Percentiles rank a stretch among this genome's conserved stretches.
Conservation (phyloP, 257 asterid genomes). For the Phtheirospermum japonicum region DNA sequence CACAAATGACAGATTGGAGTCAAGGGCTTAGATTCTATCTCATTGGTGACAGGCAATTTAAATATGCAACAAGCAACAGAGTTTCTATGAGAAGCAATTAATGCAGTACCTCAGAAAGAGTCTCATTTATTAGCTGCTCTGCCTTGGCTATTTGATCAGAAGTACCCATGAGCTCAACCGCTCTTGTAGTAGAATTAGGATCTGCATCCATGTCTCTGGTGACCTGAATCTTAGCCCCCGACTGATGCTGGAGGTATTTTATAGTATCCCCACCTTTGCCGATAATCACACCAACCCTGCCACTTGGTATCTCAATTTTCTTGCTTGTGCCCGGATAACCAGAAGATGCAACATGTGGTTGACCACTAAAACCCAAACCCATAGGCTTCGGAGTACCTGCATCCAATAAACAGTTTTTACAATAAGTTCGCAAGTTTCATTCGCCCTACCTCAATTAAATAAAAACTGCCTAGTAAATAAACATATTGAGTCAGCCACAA, state of each 20-base stretch:
- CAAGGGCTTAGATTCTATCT: neutral
- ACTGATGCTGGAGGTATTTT: constrained; percentile 72
- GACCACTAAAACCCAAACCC: constrained; percentile 34
- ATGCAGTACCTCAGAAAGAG: constrained; percentile 61
- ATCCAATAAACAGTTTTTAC: neutral
- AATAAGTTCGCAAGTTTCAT: neutral
- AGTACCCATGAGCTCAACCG: constrained; percentile 74
- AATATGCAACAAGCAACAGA: neutral
- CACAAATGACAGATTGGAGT: neutral
- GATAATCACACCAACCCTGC: constrained; percentile 85
- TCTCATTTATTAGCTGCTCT: constrained; percentile 64
- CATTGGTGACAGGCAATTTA: neutral
- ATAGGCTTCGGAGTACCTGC: constrained; percentile 44
- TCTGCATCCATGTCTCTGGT: constrained; percentile 84
- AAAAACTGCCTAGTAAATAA: neutral
- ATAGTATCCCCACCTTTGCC: constrained; percentile 96
- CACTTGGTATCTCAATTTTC: constrained; percentile 79
- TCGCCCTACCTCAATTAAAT: neutral
- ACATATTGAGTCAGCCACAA: neutral
- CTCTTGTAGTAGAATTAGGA: constrained; percentile 66
- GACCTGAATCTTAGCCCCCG: constrained; percentile 96
- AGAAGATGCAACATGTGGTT: constrained; percentile 39
- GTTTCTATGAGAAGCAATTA: neutral
- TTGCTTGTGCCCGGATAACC: constrained; percentile 61
- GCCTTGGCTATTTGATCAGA: constrained; percentile 75